Evolutionary conservation across 1,284 basidiomycete species (phyloP).

Genomic region (Puccinia novopanici): DNA sequence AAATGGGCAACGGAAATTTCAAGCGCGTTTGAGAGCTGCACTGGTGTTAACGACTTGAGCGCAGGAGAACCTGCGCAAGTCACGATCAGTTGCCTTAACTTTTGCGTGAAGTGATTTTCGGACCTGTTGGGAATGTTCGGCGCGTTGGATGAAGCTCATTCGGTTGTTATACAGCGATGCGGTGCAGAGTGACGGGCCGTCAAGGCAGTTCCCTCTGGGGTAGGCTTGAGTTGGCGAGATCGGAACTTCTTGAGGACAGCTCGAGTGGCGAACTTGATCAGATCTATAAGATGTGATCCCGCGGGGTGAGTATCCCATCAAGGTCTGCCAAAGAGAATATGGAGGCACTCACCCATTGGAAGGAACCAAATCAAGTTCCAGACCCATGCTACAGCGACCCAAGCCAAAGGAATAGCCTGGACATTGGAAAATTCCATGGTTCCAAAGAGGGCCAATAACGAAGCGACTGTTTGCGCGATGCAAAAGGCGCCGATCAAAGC

Average conservation of each 20-base stretch:
- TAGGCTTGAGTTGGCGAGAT: slow-evolving; percentile 59
- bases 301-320: background rate
- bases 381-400: slow-evolving; percentile 84
- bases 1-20: too few relatives aligned
- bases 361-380: slow-evolving; percentile 50
- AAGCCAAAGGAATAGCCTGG: slow-evolving; percentile 69
- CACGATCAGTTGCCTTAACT: slow-evolving; percentile 24
- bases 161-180: slow-evolving; percentile 89
- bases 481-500: slow-evolving; percentile 43
- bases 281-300: slow-evolving; percentile 68
- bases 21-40: slow-evolving; percentile 26
- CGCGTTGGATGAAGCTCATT: slow-evolving; percentile 82
- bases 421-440: slow-evolving; percentile 37
- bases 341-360: slow-evolving; percentile 26
- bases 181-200: slow-evolving; percentile 78
- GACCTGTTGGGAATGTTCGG: slow-evolving; percentile 56
- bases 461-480: slow-evolving; percentile 49
- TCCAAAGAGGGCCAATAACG: slow-evolving; percentile 42
- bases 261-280: slow-evolving; percentile 84
- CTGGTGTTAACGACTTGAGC: slow-evolving; percentile 33
- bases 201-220: slow-evolving; percentile 55
- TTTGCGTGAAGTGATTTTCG: slow-evolving; percentile 19
- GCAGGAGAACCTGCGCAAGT: slow-evolving; percentile 40
- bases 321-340: background rate
- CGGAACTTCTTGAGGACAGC: slow-evolving; percentile 66